phyloP scores from a whole-genome alignment of 2,329 filamentous ascomycete species.

The Sporothrix euskadiensis region DNA sequence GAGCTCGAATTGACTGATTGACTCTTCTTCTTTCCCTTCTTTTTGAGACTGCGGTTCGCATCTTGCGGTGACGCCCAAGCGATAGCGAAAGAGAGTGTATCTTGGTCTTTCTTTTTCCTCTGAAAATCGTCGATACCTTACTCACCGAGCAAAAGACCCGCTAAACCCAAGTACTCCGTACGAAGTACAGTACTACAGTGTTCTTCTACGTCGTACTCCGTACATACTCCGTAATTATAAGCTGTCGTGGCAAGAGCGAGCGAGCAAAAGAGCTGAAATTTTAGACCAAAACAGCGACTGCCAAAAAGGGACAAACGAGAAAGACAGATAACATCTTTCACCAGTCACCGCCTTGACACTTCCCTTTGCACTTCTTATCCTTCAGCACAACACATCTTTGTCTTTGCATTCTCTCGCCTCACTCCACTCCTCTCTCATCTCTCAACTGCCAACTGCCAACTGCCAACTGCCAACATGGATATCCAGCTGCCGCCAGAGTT shows the following conservation, averaged over 20 bases:
- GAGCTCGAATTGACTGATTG: not conserved
- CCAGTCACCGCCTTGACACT: not conserved
- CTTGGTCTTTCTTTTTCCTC: not conserved
- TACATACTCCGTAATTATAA: not conserved
- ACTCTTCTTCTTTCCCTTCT: not conserved
- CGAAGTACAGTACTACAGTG: not conserved
- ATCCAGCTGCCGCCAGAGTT: constrained; percentile 30
- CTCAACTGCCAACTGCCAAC: not conserved
- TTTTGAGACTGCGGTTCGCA: not conserved
- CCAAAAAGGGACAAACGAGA: not conserved
- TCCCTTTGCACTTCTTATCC: not conserved
- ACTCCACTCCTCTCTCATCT: not conserved
- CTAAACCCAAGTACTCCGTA: not conserved
- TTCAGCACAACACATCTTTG: not conserved
- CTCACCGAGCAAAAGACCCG: not conserved
- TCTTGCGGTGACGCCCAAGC: constrained; percentile 19
- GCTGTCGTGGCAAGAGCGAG: not conserved
- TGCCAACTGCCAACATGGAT: constrained; percentile 12
- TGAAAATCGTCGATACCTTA: not conserved
- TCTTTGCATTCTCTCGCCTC: not conserved
- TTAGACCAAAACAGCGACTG: not conserved
- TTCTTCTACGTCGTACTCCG: too few species aligned
- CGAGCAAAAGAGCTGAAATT: constrained; percentile 1
- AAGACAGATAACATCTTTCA: not conserved
- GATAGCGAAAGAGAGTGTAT: not conserved